Evolutionary conservation across 805 yeast genomes (phyloP), one percentile per base, ranked within the genome.

Genomic region (Nadsonia fulvescens): DNA sequence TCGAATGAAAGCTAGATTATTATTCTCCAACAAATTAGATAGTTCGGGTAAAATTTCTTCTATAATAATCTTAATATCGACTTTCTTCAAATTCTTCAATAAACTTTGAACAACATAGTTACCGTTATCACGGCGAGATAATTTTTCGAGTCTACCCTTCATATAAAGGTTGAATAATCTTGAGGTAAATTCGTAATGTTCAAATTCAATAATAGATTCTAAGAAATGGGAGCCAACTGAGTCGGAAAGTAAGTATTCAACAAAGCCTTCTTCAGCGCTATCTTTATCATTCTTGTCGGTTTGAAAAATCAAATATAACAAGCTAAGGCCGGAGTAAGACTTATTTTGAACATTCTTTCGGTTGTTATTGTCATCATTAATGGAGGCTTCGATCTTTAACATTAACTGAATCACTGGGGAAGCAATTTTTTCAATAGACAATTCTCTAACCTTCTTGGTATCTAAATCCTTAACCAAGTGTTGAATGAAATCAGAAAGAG

Each of bases 161-260:
- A 83, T 77, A 52, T 82, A 78, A 5, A 64, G 46, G 20, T 51
- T 53, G 53, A 68, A 79, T 24, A 86, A 48, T 38, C 93, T 62
- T 39, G 72, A 76, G 12, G 76, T 64, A 43, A 67, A 70, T 36
- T 68, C 73, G 34, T 64, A 51, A 36, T 89, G 69, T 34, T 73
- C 70, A 32, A 63, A 64, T 24, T 62, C 66, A 27, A 83, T 56
- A 7, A 70, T 63, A 11, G 71, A 62, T 47, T 89, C 81, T 14
- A 86, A 56, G 54, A 89, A 86, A 50, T 82, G 95, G 1, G 92
- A 75, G 0, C 96, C 98, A n/a, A 83, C 79, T 1, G 91, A 58
- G 43, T 82, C 93, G 6, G 89, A 67, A 18, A 86, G 52, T 29
- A 83, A 56, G 40, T 75, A 76, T 44, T 82, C 93, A 15, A 83